Percentiles rank a stretch among this genome's conserved stretches.
phyloP scores from a whole-genome alignment of 306 rosid species.

The Herpetospermum pedunculosum region DNA sequence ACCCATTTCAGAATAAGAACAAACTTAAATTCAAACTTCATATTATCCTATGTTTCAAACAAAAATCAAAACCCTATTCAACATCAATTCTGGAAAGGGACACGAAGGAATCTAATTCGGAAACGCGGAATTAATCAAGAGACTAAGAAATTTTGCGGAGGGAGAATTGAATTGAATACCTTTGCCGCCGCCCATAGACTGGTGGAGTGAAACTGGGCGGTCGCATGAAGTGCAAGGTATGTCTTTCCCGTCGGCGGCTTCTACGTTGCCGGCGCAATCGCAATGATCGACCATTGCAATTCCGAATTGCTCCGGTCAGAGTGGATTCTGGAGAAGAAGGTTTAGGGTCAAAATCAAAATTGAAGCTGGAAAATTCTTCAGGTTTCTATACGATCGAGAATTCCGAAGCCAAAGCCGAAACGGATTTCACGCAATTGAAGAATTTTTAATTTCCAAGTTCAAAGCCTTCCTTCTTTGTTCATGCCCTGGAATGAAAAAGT shows the following conservation, averaged over 20 bases:
- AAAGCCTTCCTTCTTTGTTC: not conserved
- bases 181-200: conserved; percentile 24
- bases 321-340: not conserved
- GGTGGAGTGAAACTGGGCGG: conserved; percentile 19
- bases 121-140: not conserved
- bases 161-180: conserved; percentile 15
- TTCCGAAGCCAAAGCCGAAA: not conserved
- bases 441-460: not conserved
- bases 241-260: conserved; percentile 37
- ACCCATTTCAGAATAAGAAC: not conserved
- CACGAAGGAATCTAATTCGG: not conserved
- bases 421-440: not conserved
- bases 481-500: not conserved
- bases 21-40: not conserved
- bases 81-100: not conserved
- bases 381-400: not conserved
- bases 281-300: conserved; percentile 23
- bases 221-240: conserved; percentile 24
- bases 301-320: not conserved
- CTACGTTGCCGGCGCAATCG: conserved; percentile 19
- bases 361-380: not conserved
- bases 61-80: not conserved
- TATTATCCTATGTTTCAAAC: not conserved
- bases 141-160: not conserved
- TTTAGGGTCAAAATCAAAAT: conserved; percentile 1